Evolutionary conservation across 2,329 filamentous ascomycete genomes (phyloP).

Genomic region (Exophiala alcalophila): DNA sequence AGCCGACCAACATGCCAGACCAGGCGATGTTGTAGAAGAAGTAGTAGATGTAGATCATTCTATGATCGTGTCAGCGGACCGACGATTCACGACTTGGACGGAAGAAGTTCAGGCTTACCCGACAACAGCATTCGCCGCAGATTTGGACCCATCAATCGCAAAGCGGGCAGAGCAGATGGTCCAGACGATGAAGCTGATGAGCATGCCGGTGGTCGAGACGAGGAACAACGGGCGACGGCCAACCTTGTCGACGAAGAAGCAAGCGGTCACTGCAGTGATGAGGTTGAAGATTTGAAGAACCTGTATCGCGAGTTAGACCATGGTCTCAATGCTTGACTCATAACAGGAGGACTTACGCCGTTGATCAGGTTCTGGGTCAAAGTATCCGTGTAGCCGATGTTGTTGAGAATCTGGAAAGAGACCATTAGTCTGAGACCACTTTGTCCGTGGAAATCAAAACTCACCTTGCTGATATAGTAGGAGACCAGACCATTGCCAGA

Average conservation of each 20-base stretch:
- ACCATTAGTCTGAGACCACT: not conserved
- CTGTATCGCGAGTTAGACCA: too few species aligned
- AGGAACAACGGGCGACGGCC: conserved; percentile 47
- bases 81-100: not conserved
- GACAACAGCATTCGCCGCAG: conserved; percentile 40
- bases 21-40: conserved; percentile 42
- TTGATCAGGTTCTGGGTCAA: conserved; percentile 44
- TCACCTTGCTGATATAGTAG: conserved; percentile 41
- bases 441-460: not conserved
- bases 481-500: conserved; percentile 49
- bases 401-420: conserved; percentile 31
- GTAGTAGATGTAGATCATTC: conserved; percentile 45
- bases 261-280: conserved; percentile 37
- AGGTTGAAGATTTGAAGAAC: conserved; percentile 43
- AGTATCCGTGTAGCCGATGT: conserved; percentile 39
- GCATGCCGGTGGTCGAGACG: conserved; percentile 43
- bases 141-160: conserved; percentile 33
- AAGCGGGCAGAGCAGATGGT: conserved; percentile 42
- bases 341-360: too few species aligned
- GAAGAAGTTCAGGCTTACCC: conserved; percentile 23
- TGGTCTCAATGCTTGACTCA: too few species aligned
- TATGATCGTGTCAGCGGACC: conserved; percentile 1
- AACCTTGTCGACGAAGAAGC: conserved; percentile 42
- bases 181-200: conserved; percentile 43
- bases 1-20: conserved; percentile 37